Base-by-base conservation (phyloP, 306 rosid species). In the Vigna angularis region DNA sequence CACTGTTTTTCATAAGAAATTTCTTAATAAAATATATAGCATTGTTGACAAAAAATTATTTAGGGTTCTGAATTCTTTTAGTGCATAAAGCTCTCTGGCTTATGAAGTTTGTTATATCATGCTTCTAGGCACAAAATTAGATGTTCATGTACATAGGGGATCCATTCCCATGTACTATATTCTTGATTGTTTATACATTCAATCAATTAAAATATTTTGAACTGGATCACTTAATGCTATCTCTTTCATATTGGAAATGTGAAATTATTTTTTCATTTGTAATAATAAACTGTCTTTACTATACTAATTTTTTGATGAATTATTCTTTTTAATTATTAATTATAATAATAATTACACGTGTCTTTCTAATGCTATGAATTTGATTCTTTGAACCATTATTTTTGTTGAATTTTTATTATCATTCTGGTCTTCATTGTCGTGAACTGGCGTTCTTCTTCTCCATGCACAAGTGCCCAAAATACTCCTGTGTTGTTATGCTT, bases 201-300 rank as follows among this genome's bases (percentile, higher is more conserved):
- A 63, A 64, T 79, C 28, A 64, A 50, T 75, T 45, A 36, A 69
- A 74, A 52, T 53, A 47, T 62, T 72, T 78, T 64, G 74, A 71
- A 47, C 52, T 70, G 72, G 47, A 55, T 64, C 36, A 24, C 36
- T 22, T 49, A 17, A n/a, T 16, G 3, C 56, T 13, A 15, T 5
- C 10, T 34, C 7, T 34, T 49, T 63, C 11, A 1, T 6, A 26
- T 45, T 45, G 16, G 40, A 68, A 44, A 65, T 65, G 17, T 20
- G 38, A 70, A 22, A 17, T 50, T 16, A 30, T 22, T 32, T 47
- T 61, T 74, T 74, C 73, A 52, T 14, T 61, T 52, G 57, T 48
- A 61, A 56, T 66, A 6, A 11, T 50, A 49, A 47, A 42, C 14
- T 7, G 20, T 30, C 42, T n/a, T 68, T 51, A 36, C 36, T 61